Percentiles rank a stretch among this genome's conserved stretches.
Evolutionary conservation across 139 green algal species (phyloP).

Genomic region (Chlorella ohadii): DNA sequence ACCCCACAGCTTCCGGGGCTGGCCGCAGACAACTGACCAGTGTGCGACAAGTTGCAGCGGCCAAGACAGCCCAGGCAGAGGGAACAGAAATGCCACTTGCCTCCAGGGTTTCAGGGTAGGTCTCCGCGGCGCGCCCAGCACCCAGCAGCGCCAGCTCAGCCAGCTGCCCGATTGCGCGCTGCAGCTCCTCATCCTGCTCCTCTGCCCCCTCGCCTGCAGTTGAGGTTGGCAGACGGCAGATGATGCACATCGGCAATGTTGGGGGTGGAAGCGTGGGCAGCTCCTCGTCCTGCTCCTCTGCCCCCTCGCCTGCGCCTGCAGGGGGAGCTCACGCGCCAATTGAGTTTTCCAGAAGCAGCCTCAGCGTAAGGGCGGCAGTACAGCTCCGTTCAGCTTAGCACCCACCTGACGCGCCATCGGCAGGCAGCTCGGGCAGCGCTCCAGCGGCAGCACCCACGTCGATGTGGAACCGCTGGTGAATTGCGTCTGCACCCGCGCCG

Average conservation of each 20-base stretch:
- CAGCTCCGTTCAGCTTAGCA: too few relatives aligned
- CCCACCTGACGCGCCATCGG: background rate
- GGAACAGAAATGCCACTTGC: too few relatives aligned
- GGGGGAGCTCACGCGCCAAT: too few relatives aligned
- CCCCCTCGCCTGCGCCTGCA: background rate
- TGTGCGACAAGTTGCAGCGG: too few relatives aligned
- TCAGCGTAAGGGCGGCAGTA: too few relatives aligned
- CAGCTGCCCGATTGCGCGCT: constrained; percentile 48
- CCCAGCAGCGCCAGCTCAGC: constrained; percentile 76
- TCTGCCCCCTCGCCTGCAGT: constrained; percentile 7
- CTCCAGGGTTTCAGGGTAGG: background rate
- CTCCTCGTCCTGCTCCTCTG: constrained; percentile 26
- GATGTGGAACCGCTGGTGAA: constrained; percentile 37
- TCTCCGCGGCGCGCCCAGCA: constrained; percentile 30
- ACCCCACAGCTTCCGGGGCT: too few relatives aligned
- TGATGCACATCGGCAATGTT: too few relatives aligned
- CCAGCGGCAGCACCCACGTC: background rate
- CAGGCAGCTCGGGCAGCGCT: background rate
- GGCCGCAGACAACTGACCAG: too few relatives aligned
- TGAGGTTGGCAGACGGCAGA: too few relatives aligned
- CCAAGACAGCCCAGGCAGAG: too few relatives aligned
- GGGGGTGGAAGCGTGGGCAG: too few relatives aligned
- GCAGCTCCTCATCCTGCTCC: constrained; percentile 38
- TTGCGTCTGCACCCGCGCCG: constrained; percentile 35
- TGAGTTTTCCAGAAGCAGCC: too few relatives aligned